Conservation (phyloP, 371 early-diverging fungal genomes). For the Apophysomyces trapeziformis region DNA sequence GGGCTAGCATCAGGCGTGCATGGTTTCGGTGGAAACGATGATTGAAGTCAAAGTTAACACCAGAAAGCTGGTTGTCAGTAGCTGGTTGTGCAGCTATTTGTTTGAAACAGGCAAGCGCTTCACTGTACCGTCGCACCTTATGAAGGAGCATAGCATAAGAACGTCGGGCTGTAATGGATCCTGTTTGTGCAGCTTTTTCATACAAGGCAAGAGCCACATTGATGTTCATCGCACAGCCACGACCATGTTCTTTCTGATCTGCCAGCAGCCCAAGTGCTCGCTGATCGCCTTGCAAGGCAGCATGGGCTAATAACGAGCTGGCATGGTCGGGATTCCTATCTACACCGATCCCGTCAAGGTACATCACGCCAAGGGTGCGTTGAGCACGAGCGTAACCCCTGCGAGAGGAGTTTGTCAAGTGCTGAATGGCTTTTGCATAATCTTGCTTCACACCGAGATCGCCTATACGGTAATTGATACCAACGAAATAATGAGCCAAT, state of each 20-base stretch:
- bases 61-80: background rate
- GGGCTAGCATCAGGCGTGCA: constrained; percentile 43
- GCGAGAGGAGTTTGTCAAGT: constrained; percentile 30
- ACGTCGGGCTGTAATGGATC: constrained; percentile 13
- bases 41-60: constrained; percentile 1
- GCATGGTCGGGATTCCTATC: constrained; percentile 13
- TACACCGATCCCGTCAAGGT: constrained; percentile 25
- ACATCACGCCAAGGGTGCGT: constrained; percentile 39
- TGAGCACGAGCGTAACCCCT: constrained; percentile 34
- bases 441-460: constrained; percentile 28
- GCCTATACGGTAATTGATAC: constrained; percentile 32
- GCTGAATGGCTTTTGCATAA: constrained; percentile 22
- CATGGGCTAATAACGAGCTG: background rate
- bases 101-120: constrained; percentile 18
- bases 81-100: background rate
- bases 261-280: constrained; percentile 1
- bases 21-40: constrained; percentile 15
- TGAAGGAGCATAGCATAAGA: constrained; percentile 20
- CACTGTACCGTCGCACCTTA: background rate
- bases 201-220: constrained; percentile 10
- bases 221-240: constrained; percentile 7
- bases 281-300: background rate
- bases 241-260: background rate
- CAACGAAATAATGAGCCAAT: constrained; percentile 37
- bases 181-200: constrained; percentile 9